Base-by-base conservation (phyloP, 805 yeast species). In the Hermanozyma aechmeae region DNA sequence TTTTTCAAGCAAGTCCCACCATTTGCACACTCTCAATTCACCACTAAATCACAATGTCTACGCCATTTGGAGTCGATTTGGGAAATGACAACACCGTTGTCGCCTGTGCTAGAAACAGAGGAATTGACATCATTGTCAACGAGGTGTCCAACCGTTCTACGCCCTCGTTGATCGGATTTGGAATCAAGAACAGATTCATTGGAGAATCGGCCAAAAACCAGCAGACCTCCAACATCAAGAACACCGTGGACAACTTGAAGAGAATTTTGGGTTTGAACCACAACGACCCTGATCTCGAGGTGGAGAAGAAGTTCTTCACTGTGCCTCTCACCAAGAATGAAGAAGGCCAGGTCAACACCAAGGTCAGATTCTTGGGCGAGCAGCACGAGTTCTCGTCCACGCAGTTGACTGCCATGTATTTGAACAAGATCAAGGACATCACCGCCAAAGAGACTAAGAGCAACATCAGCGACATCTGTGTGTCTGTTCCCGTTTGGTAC, bases 81-180 rank as follows among this genome's bases (percentile, higher is more conserved):
- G 98, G 98, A 67, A 86, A 86, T 68, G 72, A 75, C 71, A 82
- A 74, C 71, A 77, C 95, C 41, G 96, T 89, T 46, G 73, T 89
- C 56, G 97, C 94, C 24, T 63, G 94, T 56, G 98, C 98, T 40
- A 81, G 89, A 60, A 92, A 89, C 76, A 79, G 97, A 70, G 97
- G 97, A 55, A 92, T 92, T 55, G 99, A 92, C 61, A 79, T 92
- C 50, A 84, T 92, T 50, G 97, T 92, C 65, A 92, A 92, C 58
- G 99, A 92, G 65, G 97, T 92, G 27, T 87, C 97, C 33, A 92
- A 92, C 79, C 81, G 99, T 64, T 61, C 93, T 44, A 92, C 99
- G 19, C 98, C 99, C 42, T 54, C 75, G 5, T 58, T 84, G 43
- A 92, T 92, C 45, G 97, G 96, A 19, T 92, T 92, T 48, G 96